These are phyloP conservation scores for Pseudocercospora cruenta DNA, from an alignment of 2,329 filamentous ascomycete genomes.

Conservation along the genomic window DNA sequence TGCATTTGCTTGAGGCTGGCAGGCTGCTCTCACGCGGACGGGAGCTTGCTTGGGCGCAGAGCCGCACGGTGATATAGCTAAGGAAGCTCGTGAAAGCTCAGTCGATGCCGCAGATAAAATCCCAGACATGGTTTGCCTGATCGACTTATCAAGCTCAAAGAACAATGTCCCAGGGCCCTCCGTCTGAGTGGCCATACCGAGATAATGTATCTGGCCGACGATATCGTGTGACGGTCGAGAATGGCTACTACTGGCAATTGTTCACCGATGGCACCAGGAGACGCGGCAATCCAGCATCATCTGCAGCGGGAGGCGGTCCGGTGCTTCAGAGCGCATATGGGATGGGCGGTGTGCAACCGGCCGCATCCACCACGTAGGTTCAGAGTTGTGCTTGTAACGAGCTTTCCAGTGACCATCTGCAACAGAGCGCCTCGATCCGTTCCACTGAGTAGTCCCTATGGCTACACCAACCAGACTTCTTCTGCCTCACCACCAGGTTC, in stretches of 20 bases:
- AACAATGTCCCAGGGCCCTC: not conserved
- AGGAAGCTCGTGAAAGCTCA: not conserved
- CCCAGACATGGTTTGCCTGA: not conserved
- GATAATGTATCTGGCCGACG: not conserved
- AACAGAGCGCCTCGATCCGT: not conserved
- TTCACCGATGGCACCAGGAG: not conserved
- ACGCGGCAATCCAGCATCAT: not conserved
- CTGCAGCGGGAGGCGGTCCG: not conserved
- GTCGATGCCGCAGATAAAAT: not conserved
- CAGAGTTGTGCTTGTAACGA: not conserved
- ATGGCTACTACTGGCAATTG: not conserved
- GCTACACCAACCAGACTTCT: not conserved
- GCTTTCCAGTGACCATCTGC: not conserved
- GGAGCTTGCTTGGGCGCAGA: not conserved
- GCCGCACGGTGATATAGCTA: not conserved
- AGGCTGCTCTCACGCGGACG: not conserved
- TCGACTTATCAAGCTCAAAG: not conserved
- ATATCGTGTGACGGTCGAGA: not conserved
- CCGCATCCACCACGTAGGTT: not conserved
- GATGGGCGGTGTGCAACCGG: not conserved
- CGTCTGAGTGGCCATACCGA: not conserved
- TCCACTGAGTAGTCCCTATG: not conserved
- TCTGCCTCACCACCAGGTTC: not conserved
- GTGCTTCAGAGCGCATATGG: not conserved
- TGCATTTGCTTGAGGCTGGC: not conserved